A percentile compares a stretch with the other conserved stretches of the same genome.
Evolutionary conservation across 1,139 yeast species (phyloP).

Genomic region (Sugiyamaella grinbergsii): DNA sequence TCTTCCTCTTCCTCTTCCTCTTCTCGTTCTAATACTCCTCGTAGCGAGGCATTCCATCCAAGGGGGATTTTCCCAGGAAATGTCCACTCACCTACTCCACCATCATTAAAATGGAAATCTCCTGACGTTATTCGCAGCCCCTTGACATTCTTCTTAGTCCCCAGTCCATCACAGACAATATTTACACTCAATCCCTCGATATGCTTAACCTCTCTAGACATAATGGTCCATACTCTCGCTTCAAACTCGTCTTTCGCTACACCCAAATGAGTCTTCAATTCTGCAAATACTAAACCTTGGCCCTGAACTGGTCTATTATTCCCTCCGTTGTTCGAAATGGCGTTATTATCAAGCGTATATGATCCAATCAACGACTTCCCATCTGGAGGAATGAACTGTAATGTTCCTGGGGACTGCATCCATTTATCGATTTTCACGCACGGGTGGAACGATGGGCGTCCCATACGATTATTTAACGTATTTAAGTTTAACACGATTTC

Average conservation of each 20-base stretch:
- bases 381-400: conserved; percentile 86
- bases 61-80: conserved; percentile 60
- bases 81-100: conserved; percentile 70
- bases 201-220: conserved; percentile 53
- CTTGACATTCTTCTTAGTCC: conserved; percentile 45
- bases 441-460: conserved; percentile 53
- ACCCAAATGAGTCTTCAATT: conserved; percentile 65
- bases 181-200: conserved; percentile 61
- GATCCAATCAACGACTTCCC: conserved; percentile 67
- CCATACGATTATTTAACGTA: conserved; percentile 47
- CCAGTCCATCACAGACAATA: conserved; percentile 46
- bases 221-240: conserved; percentile 58
- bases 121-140: conserved; percentile 69
- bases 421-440: conserved; percentile 49
- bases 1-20: conserved; percentile 32
- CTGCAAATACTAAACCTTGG: conserved; percentile 61
- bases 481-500: conserved; percentile 59
- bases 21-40: conserved; percentile 52
- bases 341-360: conserved; percentile 56
- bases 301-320: conserved; percentile 15
- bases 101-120: conserved; percentile 58
- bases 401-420: conserved; percentile 39
- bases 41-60: conserved; percentile 69
- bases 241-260: conserved; percentile 71
- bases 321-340: background rate